Evolutionary conservation across 352 stramenopile species (phyloP).

Genomic region (Phytophthora tubulina): DNA sequence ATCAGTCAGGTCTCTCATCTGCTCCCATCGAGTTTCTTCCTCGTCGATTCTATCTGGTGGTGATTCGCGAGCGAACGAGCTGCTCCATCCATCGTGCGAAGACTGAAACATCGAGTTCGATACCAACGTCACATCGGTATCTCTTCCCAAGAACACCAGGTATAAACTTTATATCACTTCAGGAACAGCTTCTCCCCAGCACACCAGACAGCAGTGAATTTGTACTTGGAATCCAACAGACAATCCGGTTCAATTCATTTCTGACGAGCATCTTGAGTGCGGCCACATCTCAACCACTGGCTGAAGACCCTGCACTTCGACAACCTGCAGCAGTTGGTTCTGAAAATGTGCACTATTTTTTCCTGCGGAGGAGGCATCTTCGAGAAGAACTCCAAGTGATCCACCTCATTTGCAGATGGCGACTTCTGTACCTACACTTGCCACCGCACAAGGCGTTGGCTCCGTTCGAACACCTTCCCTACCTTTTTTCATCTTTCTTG

Average conservation of each 20-base stretch:
- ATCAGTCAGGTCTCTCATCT: conserved; percentile 42
- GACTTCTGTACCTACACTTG: conserved; percentile 60
- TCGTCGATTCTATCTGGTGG: conserved; percentile 61
- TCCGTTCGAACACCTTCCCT: conserved; percentile 64
- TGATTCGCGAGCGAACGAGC: conserved; percentile 49
- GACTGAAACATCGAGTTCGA: not conserved
- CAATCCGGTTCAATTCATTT: conserved; percentile 63
- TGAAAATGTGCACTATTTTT: conserved; percentile 58
- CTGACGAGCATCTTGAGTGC: conserved; percentile 42
- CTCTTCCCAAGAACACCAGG: conserved; percentile 51
- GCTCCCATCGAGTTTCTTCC: conserved; percentile 71
- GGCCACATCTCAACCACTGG: not conserved
- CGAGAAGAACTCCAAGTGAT: conserved; percentile 53
- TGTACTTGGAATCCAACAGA: conserved; percentile 51
- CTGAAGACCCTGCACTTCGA: not conserved
- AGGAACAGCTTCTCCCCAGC: conserved; percentile 40
- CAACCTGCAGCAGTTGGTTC: not conserved
- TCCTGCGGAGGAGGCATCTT: conserved; percentile 45
- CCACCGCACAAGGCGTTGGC: conserved; percentile 54
- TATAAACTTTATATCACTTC: conserved; percentile 55
- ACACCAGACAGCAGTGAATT: conserved; percentile 14
- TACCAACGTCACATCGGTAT: conserved; percentile 8
- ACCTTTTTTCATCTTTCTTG: conserved; percentile 49
- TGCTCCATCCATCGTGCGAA: conserved; percentile 20
- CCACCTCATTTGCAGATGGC: conserved; percentile 72